These are phyloP conservation scores for Fraxinus anomala DNA, from an alignment of 257 asterid genomes.

Conservation along the genomic window DNA sequence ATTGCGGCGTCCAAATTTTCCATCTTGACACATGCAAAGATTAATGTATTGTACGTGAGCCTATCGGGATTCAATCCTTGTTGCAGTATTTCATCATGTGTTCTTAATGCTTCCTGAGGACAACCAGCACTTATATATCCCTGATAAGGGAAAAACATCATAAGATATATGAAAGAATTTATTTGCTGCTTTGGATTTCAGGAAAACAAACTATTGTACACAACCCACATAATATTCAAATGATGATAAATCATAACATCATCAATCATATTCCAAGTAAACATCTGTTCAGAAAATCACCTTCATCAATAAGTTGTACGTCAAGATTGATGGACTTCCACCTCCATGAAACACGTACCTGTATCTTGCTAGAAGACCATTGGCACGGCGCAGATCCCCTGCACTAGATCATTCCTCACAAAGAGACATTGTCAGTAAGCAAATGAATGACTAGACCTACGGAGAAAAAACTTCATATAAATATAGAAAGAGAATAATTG, in stretches of 20 bases:
- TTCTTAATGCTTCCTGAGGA: slow-evolving; percentile 55
- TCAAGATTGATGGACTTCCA: slow-evolving; percentile 47
- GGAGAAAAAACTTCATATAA: slow-evolving; percentile 9
- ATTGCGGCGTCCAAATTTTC: slow-evolving; percentile 53
- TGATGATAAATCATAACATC: neutral
- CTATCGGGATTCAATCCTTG: slow-evolving; percentile 59
- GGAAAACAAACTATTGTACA: neutral
- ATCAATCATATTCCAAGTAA: slow-evolving; percentile 6
- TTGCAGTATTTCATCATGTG: slow-evolving; percentile 57
- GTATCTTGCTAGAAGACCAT: slow-evolving; percentile 76
- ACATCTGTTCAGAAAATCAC: slow-evolving; percentile 32
- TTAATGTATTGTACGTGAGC: slow-evolving; percentile 65
- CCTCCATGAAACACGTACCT: slow-evolving; percentile 59
- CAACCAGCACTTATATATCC: slow-evolving; percentile 60
- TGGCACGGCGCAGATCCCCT: slow-evolving; percentile 86
- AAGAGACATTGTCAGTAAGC: slow-evolving; percentile 41
- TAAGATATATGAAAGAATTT: neutral
- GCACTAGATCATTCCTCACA: slow-evolving; percentile 54
- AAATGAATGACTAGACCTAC: slow-evolving; percentile 21
- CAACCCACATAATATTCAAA: neutral
- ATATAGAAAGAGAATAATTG: slow-evolving; percentile 5
- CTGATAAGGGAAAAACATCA: slow-evolving; percentile 41
- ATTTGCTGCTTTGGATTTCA: neutral
- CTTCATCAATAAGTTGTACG: slow-evolving; percentile 72
- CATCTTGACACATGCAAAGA: slow-evolving; percentile 60